Conservation (phyloP, 108 stramenopile genomes). For the Nitzschia sp. region DNA sequence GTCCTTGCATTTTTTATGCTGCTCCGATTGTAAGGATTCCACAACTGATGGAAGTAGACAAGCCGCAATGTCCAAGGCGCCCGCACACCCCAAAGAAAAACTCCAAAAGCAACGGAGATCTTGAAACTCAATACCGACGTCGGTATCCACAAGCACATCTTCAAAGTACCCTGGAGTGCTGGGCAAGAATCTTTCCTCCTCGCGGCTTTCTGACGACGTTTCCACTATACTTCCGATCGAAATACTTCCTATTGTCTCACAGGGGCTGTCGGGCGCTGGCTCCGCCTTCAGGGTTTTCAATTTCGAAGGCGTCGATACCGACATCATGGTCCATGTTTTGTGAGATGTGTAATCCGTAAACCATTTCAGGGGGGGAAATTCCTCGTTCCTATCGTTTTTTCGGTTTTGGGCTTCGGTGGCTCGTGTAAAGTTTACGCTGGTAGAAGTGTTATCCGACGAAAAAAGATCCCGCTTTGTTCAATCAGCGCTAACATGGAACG, state of each 20-base stretch:
- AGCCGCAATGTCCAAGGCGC: slow-evolving; percentile 6
- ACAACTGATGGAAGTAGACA: background rate
- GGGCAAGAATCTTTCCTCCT: background rate
- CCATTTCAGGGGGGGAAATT: too few species aligned
- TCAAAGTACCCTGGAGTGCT: background rate
- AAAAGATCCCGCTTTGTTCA: too few species aligned
- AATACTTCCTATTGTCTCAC: slow-evolving; percentile 3
- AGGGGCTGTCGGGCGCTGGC: background rate
- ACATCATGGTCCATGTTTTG: background rate
- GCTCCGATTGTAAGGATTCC: background rate
- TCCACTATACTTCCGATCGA: background rate
- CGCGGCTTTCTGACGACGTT: background rate
- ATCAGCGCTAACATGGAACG: too few species aligned
- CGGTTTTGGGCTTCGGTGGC: too few species aligned
- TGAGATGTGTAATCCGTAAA: too few species aligned
- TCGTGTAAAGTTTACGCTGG: too few species aligned
- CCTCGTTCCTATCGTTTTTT: too few species aligned
- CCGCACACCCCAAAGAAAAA: slow-evolving; percentile 11
- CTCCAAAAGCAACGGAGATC: background rate
- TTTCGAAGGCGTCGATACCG: background rate
- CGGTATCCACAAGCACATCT: background rate
- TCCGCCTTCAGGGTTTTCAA: background rate
- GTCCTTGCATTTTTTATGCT: background rate
- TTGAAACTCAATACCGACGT: background rate
- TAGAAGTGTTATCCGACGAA: too few species aligned